These are phyloP conservation scores for Corinectria fuckeliana DNA, from an alignment of 2,329 filamentous ascomycete genomes.

Conservation along the genomic window DNA sequence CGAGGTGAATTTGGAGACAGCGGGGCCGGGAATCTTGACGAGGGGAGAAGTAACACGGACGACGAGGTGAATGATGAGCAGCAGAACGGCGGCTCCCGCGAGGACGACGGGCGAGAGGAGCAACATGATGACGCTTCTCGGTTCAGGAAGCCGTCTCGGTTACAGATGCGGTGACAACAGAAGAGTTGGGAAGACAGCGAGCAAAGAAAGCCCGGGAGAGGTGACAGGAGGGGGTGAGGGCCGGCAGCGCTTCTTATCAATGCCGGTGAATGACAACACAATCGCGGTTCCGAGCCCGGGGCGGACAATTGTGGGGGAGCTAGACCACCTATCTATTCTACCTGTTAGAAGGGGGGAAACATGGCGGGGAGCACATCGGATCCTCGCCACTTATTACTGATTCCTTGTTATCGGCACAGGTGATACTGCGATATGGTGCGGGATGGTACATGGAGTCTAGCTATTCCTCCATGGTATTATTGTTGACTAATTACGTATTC, in stretches of 20 bases:
- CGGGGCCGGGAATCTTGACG: constrained; percentile 55
- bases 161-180: neutral
- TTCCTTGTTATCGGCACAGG: neutral
- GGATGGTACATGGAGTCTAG: too few relatives aligned
- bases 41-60: constrained; percentile 43
- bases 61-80: constrained; percentile 38
- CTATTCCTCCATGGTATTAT: neutral
- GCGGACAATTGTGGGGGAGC: constrained; percentile 20
- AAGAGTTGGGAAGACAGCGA: neutral
- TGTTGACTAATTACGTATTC: neutral
- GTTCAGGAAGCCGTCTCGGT: neutral
- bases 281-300: constrained; percentile 21
- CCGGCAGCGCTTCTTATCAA: constrained; percentile 28
- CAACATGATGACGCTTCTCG: constrained; percentile 28
- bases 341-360: neutral
- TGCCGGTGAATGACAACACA: constrained; percentile 15
- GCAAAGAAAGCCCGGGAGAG: neutral
- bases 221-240: neutral
- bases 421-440: neutral
- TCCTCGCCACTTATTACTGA: neutral
- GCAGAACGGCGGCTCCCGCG: constrained; percentile 26
- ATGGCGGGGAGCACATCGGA: neutral
- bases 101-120: constrained; percentile 40
- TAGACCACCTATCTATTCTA: neutral
- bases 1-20: constrained; percentile 56